Conservation (phyloP, 129 eudicot genomes). For the Scalesia atractyloides region DNA sequence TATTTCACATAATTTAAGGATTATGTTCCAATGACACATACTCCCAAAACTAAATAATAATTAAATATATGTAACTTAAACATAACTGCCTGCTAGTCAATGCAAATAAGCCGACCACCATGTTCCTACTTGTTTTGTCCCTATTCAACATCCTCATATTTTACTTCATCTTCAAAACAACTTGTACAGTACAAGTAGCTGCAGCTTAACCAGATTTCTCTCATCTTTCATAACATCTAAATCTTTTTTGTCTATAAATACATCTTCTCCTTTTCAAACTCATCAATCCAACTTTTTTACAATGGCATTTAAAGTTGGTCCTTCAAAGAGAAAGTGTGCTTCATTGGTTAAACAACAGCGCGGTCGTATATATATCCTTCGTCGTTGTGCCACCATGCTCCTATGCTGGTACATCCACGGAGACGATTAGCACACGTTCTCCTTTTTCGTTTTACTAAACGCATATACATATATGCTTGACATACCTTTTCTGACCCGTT, state of each 20-base stretch:
- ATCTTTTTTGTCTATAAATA: constrained; percentile 42
- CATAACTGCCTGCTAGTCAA: constrained; percentile 37
- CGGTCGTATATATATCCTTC: constrained; percentile 70
- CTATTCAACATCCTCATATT: constrained; percentile 34
- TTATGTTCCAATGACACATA: constrained; percentile 36
- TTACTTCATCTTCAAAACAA: constrained; percentile 26
- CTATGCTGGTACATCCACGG: constrained; percentile 84
- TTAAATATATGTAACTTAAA: constrained; percentile 11
- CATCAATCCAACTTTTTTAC: constrained; percentile 10
- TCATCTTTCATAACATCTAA: background rate
- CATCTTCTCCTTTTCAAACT: constrained; percentile 9
- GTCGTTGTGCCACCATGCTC: constrained; percentile 87
- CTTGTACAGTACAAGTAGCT: constrained; percentile 20
- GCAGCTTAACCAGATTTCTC: constrained; percentile 6
- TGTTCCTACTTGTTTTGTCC: constrained; percentile 47
- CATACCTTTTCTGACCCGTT: background rate
- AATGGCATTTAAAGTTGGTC: constrained; percentile 17
- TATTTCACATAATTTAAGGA: constrained; percentile 23
- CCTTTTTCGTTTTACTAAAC: background rate
- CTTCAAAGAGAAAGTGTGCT: constrained; percentile 54
- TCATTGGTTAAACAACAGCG: constrained; percentile 70
- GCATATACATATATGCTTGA: background rate
- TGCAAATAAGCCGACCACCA: constrained; percentile 35
- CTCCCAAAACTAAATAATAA: constrained; percentile 10
- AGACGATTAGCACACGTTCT: constrained; percentile 42